Evolutionary conservation across 352 stramenopile genomes (phyloP), one percentile per base, ranked within the genome.

Genomic region (Aphanomyces cochlioides): DNA sequence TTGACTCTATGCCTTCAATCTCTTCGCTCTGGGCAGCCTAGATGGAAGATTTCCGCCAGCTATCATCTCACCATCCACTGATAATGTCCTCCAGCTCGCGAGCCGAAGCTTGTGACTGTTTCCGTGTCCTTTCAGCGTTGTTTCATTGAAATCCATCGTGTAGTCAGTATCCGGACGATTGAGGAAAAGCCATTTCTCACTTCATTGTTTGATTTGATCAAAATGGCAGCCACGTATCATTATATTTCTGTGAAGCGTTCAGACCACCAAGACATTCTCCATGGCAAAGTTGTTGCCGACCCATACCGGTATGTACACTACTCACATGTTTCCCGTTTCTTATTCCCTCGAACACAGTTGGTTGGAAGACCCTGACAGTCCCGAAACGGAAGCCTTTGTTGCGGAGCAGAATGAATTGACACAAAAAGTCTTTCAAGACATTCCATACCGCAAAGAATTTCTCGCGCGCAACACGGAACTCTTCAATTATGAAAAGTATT

Each of bases 401-500:
- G 76, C 82, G 17, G 72, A 82, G 19, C 85, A 96, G 73, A 95
- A 90, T 74, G 75, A 78, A 54, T 75, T 82, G 39, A 90, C 85
- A 40, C 79, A 90, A 71, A 66, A 83, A 21, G 80, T 90, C 40
- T 84, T 93, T 54, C 34, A 54, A 10, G 66, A 90, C 36, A 73
- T 93, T 43, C 86, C 80, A 48, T 89, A 76, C 72, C 75, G 91
- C n/a, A 73, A 78, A 12, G 84, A 92, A 65, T 91, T 83, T 39
- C 90, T 92, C 71, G 69, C 76, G 56, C 83, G 88, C 40, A 79
- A 95, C 73, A 92, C 82, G 45, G 83, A 94, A 57, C 77, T 95
- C 0, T 96, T 92, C 75, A 90, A 94, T 76, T 96, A 96, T 66
- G 88, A 95, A 73, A 95, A 95, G 72, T 95, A 79, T 75, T 89